Evolutionary conservation across 1,284 basidiomycete species (phyloP), one percentile per base, ranked within the genome.

Genomic region (Coniferiporia weirii): DNA sequence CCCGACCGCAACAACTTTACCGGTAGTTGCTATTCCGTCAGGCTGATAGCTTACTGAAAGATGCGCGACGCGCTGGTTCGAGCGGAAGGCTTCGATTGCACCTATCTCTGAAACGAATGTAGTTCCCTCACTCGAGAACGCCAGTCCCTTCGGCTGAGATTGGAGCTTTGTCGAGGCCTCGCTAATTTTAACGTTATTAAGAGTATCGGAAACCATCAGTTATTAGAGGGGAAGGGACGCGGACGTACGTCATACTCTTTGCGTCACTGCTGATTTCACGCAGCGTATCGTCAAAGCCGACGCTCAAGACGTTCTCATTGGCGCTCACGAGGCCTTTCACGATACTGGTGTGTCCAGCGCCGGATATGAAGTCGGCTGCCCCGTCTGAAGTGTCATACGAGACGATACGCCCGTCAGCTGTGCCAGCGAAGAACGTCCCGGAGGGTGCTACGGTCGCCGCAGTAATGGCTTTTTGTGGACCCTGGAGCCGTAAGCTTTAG

Each of bases 281-380:
- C 2, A 95, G 73, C 34, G 75, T 79, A 71, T 96, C 93, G 65
- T 97, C 95, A 69, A 84, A 93, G 3, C 89, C 91, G 8, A 84
- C 75, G 10, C 88, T 87, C 68, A 81, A 87, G 1, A 89, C 79
- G n/a, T 77, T 80, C 38, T 75, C 73, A 7, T 74, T 73, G 8
- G 78, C 74, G 1, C 78, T 69, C 0, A 81, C 78, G 45, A 98
- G 71, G 1, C 82, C 87, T 0, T 87, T 79, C 22, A 98, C 81
- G 51, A 89, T 75, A 49, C 79, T 90, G 3, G 83, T 76, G 70
- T 95, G 93, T 0, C 86, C 83, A 0, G 79, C 73, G 1, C 93
- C 93, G 32, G 72, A 68, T 0, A 94, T 70, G 19, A 75, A 71
- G 8, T 71, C 70, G 22, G 84, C 83, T 59, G 76, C 75, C 22